Percentiles rank a stretch among this genome's conserved stretches.
Evolutionary conservation across 176 grass and related monocot genomes (phyloP).

Genomic region (Triticum urartu): DNA sequence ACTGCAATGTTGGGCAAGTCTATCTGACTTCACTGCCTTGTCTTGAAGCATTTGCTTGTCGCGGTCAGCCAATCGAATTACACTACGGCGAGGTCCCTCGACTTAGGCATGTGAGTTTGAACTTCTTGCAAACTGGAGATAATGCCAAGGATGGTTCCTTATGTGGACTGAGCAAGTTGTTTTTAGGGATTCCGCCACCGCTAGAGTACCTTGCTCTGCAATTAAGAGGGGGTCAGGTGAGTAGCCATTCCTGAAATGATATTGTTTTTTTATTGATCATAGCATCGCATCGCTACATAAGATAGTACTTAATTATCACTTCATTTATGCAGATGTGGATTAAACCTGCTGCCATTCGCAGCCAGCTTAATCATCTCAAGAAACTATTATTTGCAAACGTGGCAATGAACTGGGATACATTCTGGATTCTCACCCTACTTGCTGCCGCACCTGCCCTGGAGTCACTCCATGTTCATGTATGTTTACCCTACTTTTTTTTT

Average conservation of each 20-base stretch:
- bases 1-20: constrained; percentile 18
- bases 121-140: constrained; percentile 10
- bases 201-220: constrained; percentile 31
- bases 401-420: background rate
- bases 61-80: constrained; percentile 12
- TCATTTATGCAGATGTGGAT: constrained; percentile 25
- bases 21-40: constrained; percentile 8
- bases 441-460: constrained; percentile 14
- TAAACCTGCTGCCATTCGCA: constrained; percentile 2
- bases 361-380: background rate
- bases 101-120: constrained; percentile 24
- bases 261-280: background rate
- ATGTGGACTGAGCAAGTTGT: constrained; percentile 26
- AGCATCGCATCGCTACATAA: background rate
- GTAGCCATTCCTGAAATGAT: constrained; percentile 1
- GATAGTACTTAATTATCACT: background rate
- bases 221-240: constrained; percentile 24
- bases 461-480: constrained; percentile 7
- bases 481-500: background rate
- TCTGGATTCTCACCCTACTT: constrained; percentile 26
- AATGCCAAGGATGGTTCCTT: background rate
- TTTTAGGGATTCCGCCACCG: background rate
- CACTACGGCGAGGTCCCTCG: background rate
- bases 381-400: constrained; percentile 28
- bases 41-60: constrained; percentile 22